Evolutionary conservation across 208 protist species (phyloP).

Genomic region (Trypanosoma platydactyli): DNA sequence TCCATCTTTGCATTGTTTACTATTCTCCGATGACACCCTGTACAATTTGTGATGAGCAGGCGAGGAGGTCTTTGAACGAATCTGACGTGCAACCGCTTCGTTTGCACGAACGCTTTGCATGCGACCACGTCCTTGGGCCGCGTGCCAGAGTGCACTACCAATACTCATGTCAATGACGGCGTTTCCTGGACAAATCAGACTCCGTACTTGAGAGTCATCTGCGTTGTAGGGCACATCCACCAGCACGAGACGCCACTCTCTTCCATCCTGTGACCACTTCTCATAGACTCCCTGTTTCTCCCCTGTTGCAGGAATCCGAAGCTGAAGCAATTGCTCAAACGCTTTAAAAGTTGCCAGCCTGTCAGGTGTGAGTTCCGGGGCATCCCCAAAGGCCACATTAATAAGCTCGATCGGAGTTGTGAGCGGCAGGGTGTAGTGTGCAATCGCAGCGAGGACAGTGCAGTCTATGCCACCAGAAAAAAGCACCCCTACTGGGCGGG

Average conservation of each 20-base stretch:
- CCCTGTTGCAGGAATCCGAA: constrained; percentile 35
- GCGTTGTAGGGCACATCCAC: constrained; percentile 76
- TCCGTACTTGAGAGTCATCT: constrained; percentile 46
- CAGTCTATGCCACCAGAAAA: constrained; percentile 96
- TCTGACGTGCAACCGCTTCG: constrained; percentile 15
- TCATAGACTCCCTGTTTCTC: not conserved
- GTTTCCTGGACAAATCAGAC: constrained; percentile 72
- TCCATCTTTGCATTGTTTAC: constrained; percentile 22
- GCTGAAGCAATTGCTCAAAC: constrained; percentile 75
- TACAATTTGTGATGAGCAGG: constrained; percentile 18
- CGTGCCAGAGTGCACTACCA: constrained; percentile 94
- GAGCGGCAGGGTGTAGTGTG: constrained; percentile 77
- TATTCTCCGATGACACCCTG: constrained; percentile 11
- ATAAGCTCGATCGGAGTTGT: constrained; percentile 92
- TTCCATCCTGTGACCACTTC: constrained; percentile 21
- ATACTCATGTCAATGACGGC: constrained; percentile 97
- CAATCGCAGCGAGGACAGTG: constrained; percentile 91
- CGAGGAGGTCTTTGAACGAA: constrained; percentile 18
- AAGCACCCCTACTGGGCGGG: constrained; percentile 79
- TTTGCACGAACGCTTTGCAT: constrained; percentile 61
- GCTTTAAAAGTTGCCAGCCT: constrained; percentile 73
- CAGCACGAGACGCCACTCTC: constrained; percentile 87
- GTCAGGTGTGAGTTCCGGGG: constrained; percentile 80
- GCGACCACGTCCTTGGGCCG: constrained; percentile 74
- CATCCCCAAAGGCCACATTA: constrained; percentile 92